Percentiles rank a stretch among this genome's conserved stretches.
These are phyloP conservation scores for Acanthamoeba lenticulata DNA, from an alignment of 208 protist genomes.

Conservation along the genomic window DNA sequence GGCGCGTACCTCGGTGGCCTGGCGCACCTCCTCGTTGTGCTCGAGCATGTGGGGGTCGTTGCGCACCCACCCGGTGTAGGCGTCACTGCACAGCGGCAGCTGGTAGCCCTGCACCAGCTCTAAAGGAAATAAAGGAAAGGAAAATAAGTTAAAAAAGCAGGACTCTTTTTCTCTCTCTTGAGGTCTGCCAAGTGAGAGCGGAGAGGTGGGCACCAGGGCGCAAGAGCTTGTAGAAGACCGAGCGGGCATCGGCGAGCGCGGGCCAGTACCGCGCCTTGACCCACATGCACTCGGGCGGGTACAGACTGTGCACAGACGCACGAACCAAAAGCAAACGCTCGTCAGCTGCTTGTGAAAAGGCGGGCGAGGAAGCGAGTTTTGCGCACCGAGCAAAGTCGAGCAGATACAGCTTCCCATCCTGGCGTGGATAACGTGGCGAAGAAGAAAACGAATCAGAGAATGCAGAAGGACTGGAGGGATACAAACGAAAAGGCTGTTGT, in stretches of 20 bases:
- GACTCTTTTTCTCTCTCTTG: too few species aligned
- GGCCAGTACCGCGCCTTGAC: background rate
- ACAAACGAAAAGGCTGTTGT: too few species aligned
- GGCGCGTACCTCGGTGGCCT: background rate
- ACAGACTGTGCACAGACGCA: background rate
- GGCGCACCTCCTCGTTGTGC: constrained; percentile 25
- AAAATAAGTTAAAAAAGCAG: too few species aligned
- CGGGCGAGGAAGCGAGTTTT: too few species aligned
- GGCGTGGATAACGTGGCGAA: too few species aligned
- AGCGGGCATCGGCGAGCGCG: background rate
- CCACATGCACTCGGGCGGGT: background rate
- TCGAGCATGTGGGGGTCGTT: background rate
- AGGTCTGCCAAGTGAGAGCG: background rate
- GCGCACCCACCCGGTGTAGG: constrained; percentile 22
- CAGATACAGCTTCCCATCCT: constrained; percentile 30
- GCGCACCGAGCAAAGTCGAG: constrained; percentile 18
- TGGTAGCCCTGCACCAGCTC: constrained; percentile 22
- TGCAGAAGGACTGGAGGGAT: too few species aligned
- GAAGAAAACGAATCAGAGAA: too few species aligned
- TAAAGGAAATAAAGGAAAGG: too few species aligned
- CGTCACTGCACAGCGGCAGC: constrained; percentile 54
- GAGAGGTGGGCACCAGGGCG: background rate
- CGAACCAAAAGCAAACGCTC: too few species aligned
- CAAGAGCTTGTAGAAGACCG: constrained; percentile 63
- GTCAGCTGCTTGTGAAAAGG: too few species aligned